Evolutionary conservation across 2,329 filamentous ascomycete genomes (phyloP).

Genomic region (Fusarium buharicum): DNA sequence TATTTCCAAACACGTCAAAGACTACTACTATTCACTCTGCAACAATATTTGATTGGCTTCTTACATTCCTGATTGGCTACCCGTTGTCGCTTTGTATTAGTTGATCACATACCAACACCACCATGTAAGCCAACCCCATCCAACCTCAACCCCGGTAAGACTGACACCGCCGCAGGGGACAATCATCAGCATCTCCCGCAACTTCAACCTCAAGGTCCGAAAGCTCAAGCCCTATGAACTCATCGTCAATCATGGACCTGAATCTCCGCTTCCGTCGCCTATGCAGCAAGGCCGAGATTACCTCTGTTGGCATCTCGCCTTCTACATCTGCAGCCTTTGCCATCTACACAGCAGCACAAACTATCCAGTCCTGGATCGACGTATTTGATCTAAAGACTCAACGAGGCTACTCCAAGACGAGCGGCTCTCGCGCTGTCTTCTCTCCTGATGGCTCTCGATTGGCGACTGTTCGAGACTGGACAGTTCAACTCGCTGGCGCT

Average conservation of each 20-base stretch:
- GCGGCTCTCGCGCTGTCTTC: constrained; percentile 49
- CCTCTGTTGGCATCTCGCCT: constrained; percentile 47
- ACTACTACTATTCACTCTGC: background rate
- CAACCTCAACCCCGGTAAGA: background rate
- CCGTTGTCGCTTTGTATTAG: background rate
- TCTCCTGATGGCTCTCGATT: constrained; percentile 34
- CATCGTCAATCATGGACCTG: constrained; percentile 35
- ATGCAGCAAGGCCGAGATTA: constrained; percentile 49
- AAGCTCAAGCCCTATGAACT: background rate
- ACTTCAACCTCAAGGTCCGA: background rate
- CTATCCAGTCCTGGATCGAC: constrained; percentile 52
- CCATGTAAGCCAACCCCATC: constrained; percentile 34
- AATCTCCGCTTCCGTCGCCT: constrained; percentile 44
- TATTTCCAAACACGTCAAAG: too few species aligned
- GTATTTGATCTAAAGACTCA: constrained; percentile 47
- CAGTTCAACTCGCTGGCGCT: constrained; percentile 44
- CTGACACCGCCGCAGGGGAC: constrained; percentile 33
- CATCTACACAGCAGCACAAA: constrained; percentile 46
- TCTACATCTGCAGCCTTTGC: constrained; percentile 45
- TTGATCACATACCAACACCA: background rate
- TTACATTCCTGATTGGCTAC: background rate
- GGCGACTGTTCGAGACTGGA: constrained; percentile 49
- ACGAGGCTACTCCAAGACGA: constrained; percentile 46
- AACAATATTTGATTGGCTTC: background rate
- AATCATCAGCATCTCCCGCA: constrained; percentile 17